Evolutionary conservation across 371 early-diverging fungal genomes (phyloP).

Genomic region (Dinochytrium kinnereticum): DNA sequence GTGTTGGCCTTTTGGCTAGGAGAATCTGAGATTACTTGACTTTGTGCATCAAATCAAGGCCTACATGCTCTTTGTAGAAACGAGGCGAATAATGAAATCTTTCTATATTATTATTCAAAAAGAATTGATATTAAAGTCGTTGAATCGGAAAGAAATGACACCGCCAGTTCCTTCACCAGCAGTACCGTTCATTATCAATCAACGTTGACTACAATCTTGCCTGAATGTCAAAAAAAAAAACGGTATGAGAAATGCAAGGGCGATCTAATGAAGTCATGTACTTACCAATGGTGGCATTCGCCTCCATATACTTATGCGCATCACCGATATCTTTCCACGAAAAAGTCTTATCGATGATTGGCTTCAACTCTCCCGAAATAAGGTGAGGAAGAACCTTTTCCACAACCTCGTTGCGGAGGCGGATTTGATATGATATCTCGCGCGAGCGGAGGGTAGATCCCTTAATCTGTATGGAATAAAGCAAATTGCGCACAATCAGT

Average conservation of each 20-base stretch:
- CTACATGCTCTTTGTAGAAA: background rate
- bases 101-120: background rate
- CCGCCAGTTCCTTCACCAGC: too few species aligned
- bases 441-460: slow-evolving; percentile 75
- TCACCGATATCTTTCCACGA: slow-evolving; percentile 69
- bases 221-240: slow-evolving; percentile 1
- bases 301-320: slow-evolving; percentile 72
- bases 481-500: background rate
- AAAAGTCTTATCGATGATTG: slow-evolving; percentile 66
- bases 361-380: slow-evolving; percentile 53
- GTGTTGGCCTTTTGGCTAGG: too few species aligned
- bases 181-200: slow-evolving; percentile 19
- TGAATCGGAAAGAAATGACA: too few species aligned
- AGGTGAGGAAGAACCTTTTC: slow-evolving; percentile 55
- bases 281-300: slow-evolving; percentile 66
- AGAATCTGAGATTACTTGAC: too few species aligned
- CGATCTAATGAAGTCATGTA: slow-evolving; percentile 55
- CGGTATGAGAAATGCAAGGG: too few species aligned
- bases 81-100: background rate
- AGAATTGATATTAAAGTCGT: background rate
- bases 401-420: slow-evolving; percentile 57
- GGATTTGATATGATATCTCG: slow-evolving; percentile 64
- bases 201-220: slow-evolving; percentile 44
- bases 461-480: slow-evolving; percentile 54
- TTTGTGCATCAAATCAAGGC: too few species aligned